Evolutionary conservation across 208 protist species (phyloP).

Genomic region (Trypanosoma lewisi): DNA sequence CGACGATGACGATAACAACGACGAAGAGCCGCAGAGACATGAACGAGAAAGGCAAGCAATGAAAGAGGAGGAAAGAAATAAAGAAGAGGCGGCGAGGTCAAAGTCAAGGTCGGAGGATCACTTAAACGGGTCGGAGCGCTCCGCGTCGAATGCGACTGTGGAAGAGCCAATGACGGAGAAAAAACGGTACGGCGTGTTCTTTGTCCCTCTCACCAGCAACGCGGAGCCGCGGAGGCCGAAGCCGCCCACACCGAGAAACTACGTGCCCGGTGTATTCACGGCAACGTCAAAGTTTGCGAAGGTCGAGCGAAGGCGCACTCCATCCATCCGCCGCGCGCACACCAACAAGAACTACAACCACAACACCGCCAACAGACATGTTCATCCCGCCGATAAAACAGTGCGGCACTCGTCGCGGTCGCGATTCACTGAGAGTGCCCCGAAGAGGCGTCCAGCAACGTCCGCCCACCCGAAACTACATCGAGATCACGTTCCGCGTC

Average conservation of each 20-base stretch:
- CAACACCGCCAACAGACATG: neutral
- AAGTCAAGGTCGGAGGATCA: no score
- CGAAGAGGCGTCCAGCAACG: neutral
- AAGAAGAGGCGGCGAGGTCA: no score
- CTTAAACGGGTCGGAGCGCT: neutral
- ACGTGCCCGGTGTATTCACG: slow-evolving; percentile 33
- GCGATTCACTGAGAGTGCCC: neutral
- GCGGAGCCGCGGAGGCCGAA: slow-evolving; percentile 63
- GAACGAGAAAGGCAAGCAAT: no score
- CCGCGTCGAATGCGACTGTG: neutral
- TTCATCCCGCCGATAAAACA: neutral
- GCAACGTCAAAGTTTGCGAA: neutral
- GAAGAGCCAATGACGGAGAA: slow-evolving; percentile 69
- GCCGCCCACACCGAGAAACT: slow-evolving; percentile 74
- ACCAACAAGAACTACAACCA: neutral
- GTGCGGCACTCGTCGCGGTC: neutral
- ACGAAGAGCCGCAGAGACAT: no score
- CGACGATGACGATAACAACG: neutral
- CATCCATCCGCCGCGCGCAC: neutral
- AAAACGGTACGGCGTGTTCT: slow-evolving; percentile 61
- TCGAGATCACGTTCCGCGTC: neutral
- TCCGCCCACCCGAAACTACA: neutral
- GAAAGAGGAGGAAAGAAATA: neutral
- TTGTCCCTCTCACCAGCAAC: slow-evolving; percentile 48
- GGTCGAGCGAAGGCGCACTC: neutral